A percentile compares a stretch with the other conserved stretches of the same genome.
These are phyloP conservation scores for Pythium inflatum DNA, from an alignment of 352 stramenopile genomes.

Conservation along the genomic window DNA sequence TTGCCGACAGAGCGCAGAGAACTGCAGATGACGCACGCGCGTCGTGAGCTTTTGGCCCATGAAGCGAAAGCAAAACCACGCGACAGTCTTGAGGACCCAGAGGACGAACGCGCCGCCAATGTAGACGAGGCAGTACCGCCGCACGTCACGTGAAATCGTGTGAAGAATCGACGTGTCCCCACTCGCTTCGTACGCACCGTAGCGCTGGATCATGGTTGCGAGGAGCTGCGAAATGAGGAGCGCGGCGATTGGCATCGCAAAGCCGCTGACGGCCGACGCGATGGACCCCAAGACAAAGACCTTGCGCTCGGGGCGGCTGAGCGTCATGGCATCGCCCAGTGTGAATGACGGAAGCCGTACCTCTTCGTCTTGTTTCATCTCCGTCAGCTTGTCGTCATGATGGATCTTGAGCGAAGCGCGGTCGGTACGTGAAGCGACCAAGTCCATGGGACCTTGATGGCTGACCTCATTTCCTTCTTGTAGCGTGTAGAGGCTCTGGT, in stretches of 20 bases:
- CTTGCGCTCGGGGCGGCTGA: conserved; percentile 22
- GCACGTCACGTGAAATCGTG: conserved; percentile 38
- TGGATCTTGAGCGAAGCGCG: not conserved
- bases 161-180: conserved; percentile 29
- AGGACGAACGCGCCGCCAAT: conserved; percentile 37
- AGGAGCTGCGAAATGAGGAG: conserved; percentile 31
- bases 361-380: not conserved
- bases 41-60: conserved; percentile 56
- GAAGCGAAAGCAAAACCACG: conserved; percentile 48
- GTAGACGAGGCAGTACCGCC: conserved; percentile 35
- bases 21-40: conserved; percentile 44
- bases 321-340: conserved; percentile 17
- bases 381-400: not conserved
- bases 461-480: conserved; percentile 3
- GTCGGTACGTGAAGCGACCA: too few species aligned
- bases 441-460: too few species aligned
- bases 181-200: conserved; percentile 35
- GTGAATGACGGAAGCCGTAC: conserved; percentile 8
- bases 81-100: conserved; percentile 34
- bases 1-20: conserved; percentile 44
- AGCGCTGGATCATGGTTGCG: conserved; percentile 39
- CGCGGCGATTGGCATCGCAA: conserved; percentile 16
- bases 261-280: conserved; percentile 11
- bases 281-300: conserved; percentile 8
- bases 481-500: conserved; percentile 3